Evolutionary conservation across 345 rosid genomes (phyloP).

Genomic region (Angophora floribunda): DNA sequence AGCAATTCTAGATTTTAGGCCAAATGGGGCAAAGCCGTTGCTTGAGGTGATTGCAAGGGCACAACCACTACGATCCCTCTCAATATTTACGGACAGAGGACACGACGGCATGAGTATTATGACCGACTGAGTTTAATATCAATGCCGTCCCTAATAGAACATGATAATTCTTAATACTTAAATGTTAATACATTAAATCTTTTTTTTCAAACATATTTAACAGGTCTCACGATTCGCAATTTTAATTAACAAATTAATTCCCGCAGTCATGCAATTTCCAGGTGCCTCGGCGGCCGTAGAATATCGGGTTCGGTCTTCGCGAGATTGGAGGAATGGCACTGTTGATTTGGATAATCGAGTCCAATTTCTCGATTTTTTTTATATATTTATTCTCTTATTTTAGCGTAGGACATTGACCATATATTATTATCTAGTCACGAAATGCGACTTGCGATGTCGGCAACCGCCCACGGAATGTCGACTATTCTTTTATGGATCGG

Average conservation of each 20-base stretch:
- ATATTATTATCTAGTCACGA: not conserved
- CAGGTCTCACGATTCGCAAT: not conserved
- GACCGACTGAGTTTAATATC: not conserved
- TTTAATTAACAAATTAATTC: not conserved
- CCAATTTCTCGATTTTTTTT: not conserved
- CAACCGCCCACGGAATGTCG: conserved; percentile 1
- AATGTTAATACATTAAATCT: no score
- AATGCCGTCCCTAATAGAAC: not conserved
- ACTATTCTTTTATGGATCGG: not conserved
- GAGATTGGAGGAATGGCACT: not conserved
- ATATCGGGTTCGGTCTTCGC: not conserved
- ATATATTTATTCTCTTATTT: not conserved
- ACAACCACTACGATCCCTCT: not conserved
- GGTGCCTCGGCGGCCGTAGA: not conserved
- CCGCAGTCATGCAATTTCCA: not conserved
- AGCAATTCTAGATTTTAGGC: not conserved
- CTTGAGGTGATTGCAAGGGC: not conserved
- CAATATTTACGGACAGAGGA: not conserved
- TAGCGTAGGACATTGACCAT: not conserved
- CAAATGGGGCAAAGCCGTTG: not conserved
- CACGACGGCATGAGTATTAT: not conserved
- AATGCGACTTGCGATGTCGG: conserved; percentile 1
- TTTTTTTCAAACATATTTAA: no score
- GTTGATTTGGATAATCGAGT: not conserved
- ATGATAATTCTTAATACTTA: not conserved